A percentile compares a stretch with the other conserved stretches of the same genome.
Conservation (phyloP, 768 basidiomycete genomes). For the Tulasnella sp. region DNA sequence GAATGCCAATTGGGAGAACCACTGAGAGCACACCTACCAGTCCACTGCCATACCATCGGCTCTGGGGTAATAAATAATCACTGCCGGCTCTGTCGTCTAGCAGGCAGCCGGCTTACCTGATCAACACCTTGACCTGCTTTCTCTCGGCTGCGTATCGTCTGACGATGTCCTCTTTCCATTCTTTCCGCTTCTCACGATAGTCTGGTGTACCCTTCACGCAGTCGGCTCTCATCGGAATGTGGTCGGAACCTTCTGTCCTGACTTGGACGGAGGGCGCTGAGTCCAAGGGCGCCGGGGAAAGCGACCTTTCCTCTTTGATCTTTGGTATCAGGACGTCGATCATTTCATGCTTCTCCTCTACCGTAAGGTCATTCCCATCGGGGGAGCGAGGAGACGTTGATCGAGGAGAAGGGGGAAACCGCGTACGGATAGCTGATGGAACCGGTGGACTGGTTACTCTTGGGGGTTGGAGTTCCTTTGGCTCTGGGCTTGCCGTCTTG, state of each 20-base stretch:
- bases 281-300: not conserved
- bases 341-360: not conserved
- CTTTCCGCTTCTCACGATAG: not conserved
- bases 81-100: not conserved
- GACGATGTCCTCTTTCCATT: not conserved
- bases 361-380: not conserved
- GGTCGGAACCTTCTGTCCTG: not conserved
- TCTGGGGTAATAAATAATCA: not conserved
- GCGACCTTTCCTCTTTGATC: not conserved
- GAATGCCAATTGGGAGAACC: not conserved
- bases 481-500: not conserved
- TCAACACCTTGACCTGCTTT: not conserved
- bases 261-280: not conserved
- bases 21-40: not conserved
- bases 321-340: not conserved
- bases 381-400: not conserved
- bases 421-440: not conserved
- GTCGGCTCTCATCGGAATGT: not conserved
- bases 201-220: not conserved
- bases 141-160: not conserved
- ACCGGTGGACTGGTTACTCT: not conserved
- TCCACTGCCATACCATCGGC: constrained; percentile 25
- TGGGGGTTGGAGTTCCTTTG: not conserved
- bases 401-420: not conserved
- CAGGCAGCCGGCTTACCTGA: not conserved